phyloP scores from a whole-genome alignment of 1,139 yeast species.

The Magnusiomyces ingens region DNA sequence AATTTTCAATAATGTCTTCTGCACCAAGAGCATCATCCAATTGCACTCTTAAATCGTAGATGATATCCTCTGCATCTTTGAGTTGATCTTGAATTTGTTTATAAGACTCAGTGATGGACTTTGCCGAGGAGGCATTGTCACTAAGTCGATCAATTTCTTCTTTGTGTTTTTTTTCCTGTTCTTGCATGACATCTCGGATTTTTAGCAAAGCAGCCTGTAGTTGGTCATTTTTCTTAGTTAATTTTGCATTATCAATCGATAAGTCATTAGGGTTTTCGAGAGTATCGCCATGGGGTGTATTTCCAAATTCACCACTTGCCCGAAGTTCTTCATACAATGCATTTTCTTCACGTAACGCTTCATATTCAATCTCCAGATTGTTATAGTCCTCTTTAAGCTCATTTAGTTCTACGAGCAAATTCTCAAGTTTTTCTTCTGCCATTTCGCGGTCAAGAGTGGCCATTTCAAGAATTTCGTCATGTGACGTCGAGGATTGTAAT shows the following conservation, averaged over 20 bases:
- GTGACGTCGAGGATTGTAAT: constrained; percentile 30
- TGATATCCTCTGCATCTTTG: constrained; percentile 37
- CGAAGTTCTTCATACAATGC: constrained; percentile 34
- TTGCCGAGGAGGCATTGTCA: constrained; percentile 10
- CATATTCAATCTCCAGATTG: constrained; percentile 38
- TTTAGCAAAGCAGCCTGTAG: constrained; percentile 37
- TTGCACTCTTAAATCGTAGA: constrained; percentile 41
- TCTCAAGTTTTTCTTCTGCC: constrained; percentile 39
- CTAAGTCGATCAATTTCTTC: constrained; percentile 35
- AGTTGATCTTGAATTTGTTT: constrained; percentile 33
- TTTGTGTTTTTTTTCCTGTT: constrained; percentile 38
- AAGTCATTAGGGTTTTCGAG: constrained; percentile 19
- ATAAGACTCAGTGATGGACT: constrained; percentile 15
- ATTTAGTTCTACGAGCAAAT: constrained; percentile 32
- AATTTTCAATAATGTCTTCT: constrained; percentile 44
- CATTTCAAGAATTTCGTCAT: constrained; percentile 46
- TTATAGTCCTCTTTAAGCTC: constrained; percentile 37
- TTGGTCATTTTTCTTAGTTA: constrained; percentile 37
- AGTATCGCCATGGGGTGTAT: too few relatives aligned
- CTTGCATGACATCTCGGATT: constrained; percentile 34
- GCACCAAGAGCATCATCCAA: constrained; percentile 34
- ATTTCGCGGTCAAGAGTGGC: constrained; percentile 49
- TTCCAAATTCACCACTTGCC: constrained; percentile 18
- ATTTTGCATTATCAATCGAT: constrained; percentile 30
- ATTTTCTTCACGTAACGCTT: constrained; percentile 42